Evolutionary conservation across 2,329 filamentous ascomycete genomes (phyloP).

Genomic region (Sporothrix brasiliensis): DNA sequence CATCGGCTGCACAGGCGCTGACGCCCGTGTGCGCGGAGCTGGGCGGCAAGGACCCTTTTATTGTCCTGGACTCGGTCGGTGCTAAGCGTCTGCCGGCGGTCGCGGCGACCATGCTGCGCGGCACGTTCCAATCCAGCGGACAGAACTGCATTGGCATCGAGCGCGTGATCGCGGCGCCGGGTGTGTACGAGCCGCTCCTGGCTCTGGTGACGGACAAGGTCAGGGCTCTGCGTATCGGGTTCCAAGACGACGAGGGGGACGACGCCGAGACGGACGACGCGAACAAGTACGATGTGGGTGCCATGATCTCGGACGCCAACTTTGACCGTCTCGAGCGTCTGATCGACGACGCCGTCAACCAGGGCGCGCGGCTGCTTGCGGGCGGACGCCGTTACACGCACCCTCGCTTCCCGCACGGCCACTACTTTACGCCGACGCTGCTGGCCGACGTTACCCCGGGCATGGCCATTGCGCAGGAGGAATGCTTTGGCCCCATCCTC

Average conservation of each 20-base stretch:
- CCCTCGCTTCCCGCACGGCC: conserved; percentile 72
- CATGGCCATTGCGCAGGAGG: conserved; percentile 87
- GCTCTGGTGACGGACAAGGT: conserved; percentile 73
- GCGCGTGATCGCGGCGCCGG: conserved; percentile 78
- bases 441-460: conserved; percentile 82
- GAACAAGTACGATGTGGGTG: conserved; percentile 75
- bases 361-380: conserved; percentile 78
- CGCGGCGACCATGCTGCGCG: conserved; percentile 81
- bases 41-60: conserved; percentile 90
- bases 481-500: conserved; percentile 92
- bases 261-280: neutral
- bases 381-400: conserved; percentile 75
- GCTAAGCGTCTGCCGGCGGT: conserved; percentile 68
- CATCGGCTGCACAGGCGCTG: conserved; percentile 80
- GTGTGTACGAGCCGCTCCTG: conserved; percentile 74
- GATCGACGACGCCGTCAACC: conserved; percentile 72
- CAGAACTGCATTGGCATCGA: conserved; percentile 99
- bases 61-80: conserved; percentile 77
- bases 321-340: conserved; percentile 77
- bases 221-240: conserved; percentile 73
- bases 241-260: conserved; percentile 39
- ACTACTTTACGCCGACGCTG: conserved; percentile 91
- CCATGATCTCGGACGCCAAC: conserved; percentile 77
- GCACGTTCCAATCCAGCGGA: conserved; percentile 90
- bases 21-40: conserved; percentile 89